Evolutionary conservation across 2,329 filamentous ascomycete genomes (phyloP), one percentile per base, ranked within the genome.

Genomic region (Aspergillus ibericus): DNA sequence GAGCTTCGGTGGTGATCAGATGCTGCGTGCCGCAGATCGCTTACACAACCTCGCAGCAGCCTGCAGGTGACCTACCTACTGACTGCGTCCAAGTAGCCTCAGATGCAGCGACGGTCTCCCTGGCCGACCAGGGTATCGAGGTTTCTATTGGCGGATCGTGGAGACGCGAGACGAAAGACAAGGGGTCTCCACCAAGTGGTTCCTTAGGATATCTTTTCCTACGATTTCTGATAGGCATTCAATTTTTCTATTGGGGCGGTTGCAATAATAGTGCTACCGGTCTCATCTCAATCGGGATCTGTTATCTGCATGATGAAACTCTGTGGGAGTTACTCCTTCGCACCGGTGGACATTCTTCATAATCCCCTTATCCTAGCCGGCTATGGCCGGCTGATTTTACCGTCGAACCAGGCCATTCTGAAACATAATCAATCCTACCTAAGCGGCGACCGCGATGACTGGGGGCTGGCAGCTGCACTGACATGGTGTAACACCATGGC

Each of bases 21-120:
- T 47, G 42, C 61, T 59, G 59, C 35, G 56, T 60, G 51, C 44
- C 27, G 57, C 49, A 59, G 59, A 62, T 63, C 56, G 36, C 35
- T 62, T 59, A 60, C 59, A 59, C 54, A 50, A 55, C 53, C 55
- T 52, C 59, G 47, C 38, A 57, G 46, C 59, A 50, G 51, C 55
- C 35, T 59, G 54, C 59, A 61, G 56, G 47, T 66, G 63, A 64
- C 63, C 57, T 53, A 47, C 49, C 59, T 50, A 56, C 53, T 61
- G 54, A 59, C 46, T 25, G 49, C 40, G 50, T 53, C 25, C 58
- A 59, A 56, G 53, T 58, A 58, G 53, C 56, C 52, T 60, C 52
- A 57, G 46, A 29, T 32, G 35, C 51, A 59, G 34, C 20, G 20
- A 29, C 32, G 29, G 16, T 50, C 59, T 59, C 57, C 52, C 48